Conservation (phyloP, 2,329 filamentous ascomycete species). For the Curvularia lunata region DNA sequence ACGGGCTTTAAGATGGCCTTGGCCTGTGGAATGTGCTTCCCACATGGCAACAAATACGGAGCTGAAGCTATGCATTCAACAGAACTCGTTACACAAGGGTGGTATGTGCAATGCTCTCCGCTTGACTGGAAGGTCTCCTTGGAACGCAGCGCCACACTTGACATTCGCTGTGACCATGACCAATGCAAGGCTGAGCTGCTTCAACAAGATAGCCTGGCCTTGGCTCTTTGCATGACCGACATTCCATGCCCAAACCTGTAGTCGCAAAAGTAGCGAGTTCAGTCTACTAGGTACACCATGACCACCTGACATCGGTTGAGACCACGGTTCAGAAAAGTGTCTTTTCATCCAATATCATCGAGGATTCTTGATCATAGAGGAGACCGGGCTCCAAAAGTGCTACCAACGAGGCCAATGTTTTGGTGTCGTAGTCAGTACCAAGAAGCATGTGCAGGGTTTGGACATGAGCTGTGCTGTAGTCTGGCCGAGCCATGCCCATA, state of each 20-base stretch:
- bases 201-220: slow-evolving; percentile 2
- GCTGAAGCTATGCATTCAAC: background rate
- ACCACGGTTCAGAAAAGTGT: background rate
- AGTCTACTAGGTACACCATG: background rate
- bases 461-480: background rate
- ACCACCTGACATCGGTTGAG: background rate
- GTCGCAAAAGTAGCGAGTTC: background rate
- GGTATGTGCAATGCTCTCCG: background rate
- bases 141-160: background rate
- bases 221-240: background rate
- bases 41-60: background rate
- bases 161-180: background rate
- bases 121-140: background rate
- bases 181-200: background rate
- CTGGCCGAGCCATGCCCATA: background rate
- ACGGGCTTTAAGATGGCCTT: background rate
- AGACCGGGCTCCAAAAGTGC: slow-evolving; percentile 36
- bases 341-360: background rate
- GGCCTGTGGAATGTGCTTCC: background rate
- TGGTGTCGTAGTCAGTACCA: slow-evolving; percentile 33
- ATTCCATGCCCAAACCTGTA: background rate
- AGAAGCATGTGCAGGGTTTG: slow-evolving; percentile 1
- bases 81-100: background rate
- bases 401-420: slow-evolving; percentile 35
- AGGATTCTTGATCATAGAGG: slow-evolving; percentile 16